Evolutionary conservation across 306 rosid genomes (phyloP), one percentile per base, ranked within the genome.

Genomic region (Sesbania bispinosa): DNA sequence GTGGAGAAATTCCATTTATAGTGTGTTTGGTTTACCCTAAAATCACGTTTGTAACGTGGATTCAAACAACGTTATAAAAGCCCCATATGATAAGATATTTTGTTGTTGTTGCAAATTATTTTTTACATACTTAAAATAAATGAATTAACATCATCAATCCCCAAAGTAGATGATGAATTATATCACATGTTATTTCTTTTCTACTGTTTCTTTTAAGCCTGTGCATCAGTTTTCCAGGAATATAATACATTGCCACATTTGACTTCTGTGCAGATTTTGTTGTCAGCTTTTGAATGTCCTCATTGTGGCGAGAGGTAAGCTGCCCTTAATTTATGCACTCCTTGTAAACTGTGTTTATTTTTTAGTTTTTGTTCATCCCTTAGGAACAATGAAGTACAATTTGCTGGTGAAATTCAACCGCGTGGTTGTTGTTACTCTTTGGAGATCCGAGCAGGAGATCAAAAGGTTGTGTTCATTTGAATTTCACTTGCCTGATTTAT

Each of bases 341-440:
- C 45, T 26, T 16, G 29, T 60, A 15, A 64, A 48, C 38, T 50
- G 33, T 30, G 27, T 78, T 35, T 65, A 26, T 62, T 15, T 53
- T 2, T 23, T 39, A 32, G 20, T 71, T 67, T 70, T 38, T 74
- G 42, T 55, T 60, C 35, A 45, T 52, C 58, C 2, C n/a, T 52
- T 73, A 94, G 97, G 88, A 94, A 90, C 70, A 94, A 91, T 65
- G 97, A 94, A 71, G 97, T 90, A 19, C 98, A 94, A 89, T 94
- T 94, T 86, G 98, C 98, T 4, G 98, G 98, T 6, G 96, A 94
- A 79, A 84, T 94, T 61, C 98, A 90, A 77, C 88, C 85, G 0
- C 90, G 94, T 26, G 98, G 98, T 23, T 90, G 98, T 76, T 75
- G 81, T 79, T 94, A 89, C 80, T 14, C 62, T 41, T 60, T 94